Conservation (phyloP, 75 land plant genomes). For the Sequoia sempervirens region DNA sequence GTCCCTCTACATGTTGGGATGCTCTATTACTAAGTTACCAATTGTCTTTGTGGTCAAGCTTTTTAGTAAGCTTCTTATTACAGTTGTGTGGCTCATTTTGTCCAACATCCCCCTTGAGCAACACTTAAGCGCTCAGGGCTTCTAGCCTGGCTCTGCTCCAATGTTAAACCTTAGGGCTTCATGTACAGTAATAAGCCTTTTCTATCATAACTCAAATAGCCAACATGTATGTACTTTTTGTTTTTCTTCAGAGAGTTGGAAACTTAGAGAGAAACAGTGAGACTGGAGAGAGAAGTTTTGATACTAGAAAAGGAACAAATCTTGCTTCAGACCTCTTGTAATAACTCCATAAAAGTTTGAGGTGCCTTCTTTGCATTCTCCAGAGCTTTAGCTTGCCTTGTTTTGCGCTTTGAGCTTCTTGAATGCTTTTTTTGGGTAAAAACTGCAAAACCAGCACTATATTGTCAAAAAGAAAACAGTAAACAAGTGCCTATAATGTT, state of each 20-base stretch:
- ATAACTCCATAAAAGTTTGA: constrained; percentile 67
- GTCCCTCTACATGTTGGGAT: too few relatives aligned
- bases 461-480: background rate
- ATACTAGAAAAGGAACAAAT: background rate
- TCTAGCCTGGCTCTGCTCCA: too few relatives aligned
- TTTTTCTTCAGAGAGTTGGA: background rate
- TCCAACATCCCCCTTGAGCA: too few relatives aligned
- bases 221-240: background rate
- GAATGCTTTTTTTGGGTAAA: constrained; percentile 52
- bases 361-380: constrained; percentile 81
- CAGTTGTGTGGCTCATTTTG: too few relatives aligned
- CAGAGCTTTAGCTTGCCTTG: constrained; percentile 81
- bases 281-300: background rate
- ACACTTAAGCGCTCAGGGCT: too few relatives aligned
- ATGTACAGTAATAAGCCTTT: background rate
- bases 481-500: background rate
- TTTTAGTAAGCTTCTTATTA: too few relatives aligned
- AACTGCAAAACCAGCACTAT: constrained; percentile 21
- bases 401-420: constrained; percentile 64
- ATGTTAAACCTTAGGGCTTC: background rate
- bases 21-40: too few relatives aligned
- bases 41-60: too few relatives aligned
- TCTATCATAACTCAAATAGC: background rate
- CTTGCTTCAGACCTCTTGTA: constrained; percentile 63
- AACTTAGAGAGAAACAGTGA: background rate